Evolutionary conservation across 305 asterid species (phyloP).

Genomic region (Caryopteris hybrid): DNA sequence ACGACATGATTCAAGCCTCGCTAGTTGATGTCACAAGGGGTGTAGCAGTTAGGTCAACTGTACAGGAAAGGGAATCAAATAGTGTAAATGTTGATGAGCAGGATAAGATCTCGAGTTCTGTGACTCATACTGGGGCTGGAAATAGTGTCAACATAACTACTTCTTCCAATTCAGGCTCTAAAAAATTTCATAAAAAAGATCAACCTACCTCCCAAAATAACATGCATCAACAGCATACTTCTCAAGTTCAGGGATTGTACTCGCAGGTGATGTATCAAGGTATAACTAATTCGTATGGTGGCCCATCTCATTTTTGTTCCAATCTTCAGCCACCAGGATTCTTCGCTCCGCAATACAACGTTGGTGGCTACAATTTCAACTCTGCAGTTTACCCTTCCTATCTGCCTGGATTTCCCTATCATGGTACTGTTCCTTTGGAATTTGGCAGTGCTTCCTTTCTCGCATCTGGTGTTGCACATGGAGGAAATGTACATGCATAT

Average conservation of each 20-base stretch:
- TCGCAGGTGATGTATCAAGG: constrained; percentile 39
- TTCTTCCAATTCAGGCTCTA: constrained; percentile 21
- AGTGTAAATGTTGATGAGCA: constrained; percentile 17
- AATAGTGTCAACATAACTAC: constrained; percentile 20
- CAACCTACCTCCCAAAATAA: constrained; percentile 15
- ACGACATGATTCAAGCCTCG: constrained; percentile 12
- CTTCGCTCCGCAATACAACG: constrained; percentile 49
- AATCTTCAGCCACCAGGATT: constrained; percentile 42
- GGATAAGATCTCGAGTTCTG: constrained; percentile 22
- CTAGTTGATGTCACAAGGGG: constrained; percentile 18
- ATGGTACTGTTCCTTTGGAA: constrained; percentile 35
- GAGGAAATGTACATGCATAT: constrained; percentile 33
- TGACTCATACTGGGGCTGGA: constrained; percentile 9
- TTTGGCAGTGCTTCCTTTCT: constrained; percentile 32
- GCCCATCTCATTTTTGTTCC: constrained; percentile 39
- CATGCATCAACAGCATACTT: constrained; percentile 22
- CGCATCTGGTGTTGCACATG: constrained; percentile 29
- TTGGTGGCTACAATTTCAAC: constrained; percentile 46
- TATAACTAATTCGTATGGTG: constrained; percentile 27
- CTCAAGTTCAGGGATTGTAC: constrained; percentile 24
- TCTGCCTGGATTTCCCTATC: constrained; percentile 53
- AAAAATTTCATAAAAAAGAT: constrained; percentile 17
- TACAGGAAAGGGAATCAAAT: constrained; percentile 20
- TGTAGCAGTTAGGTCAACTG: constrained; percentile 10
- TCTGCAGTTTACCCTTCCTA: constrained; percentile 47